These are phyloP conservation scores for Phytophthora hibernalis DNA, from an alignment of 352 stramenopile species.

Conservation along the genomic window DNA sequence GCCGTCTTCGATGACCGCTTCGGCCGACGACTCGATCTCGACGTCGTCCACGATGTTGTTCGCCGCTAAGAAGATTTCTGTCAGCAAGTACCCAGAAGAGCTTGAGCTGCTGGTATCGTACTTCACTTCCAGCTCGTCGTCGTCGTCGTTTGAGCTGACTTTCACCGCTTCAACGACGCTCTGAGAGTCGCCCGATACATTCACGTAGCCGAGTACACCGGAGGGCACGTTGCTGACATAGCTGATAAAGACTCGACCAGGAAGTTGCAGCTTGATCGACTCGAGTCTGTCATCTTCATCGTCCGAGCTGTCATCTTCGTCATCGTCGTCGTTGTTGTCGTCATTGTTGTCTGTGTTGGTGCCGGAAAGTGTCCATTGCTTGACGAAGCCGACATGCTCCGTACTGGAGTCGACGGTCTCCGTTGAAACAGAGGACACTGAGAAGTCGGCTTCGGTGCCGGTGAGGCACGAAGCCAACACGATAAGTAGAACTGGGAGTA, in stretches of 20 bases:
- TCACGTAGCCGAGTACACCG: constrained; percentile 40
- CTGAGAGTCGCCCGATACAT: constrained; percentile 32
- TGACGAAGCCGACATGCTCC: constrained; percentile 29
- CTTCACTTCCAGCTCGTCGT: constrained; percentile 34
- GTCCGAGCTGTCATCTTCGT: constrained; percentile 27
- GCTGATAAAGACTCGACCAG: constrained; percentile 38
- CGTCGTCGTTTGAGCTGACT: constrained; percentile 27
- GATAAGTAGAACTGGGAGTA: constrained; percentile 7
- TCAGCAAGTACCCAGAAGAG: constrained; percentile 29
- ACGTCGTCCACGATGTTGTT: constrained; percentile 32
- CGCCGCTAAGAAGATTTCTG: constrained; percentile 35
- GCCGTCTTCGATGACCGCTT: constrained; percentile 33
- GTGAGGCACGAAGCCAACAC: background rate
- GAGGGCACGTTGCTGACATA: constrained; percentile 22
- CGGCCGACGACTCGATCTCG: constrained; percentile 24
- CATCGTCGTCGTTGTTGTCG: constrained; percentile 19
- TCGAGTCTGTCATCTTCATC: constrained; percentile 33
- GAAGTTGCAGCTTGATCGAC: constrained; percentile 34
- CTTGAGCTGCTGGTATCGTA: constrained; percentile 18
- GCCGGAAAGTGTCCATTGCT: constrained; percentile 37
- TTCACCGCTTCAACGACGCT: constrained; percentile 27
- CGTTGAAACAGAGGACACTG: constrained; percentile 23
- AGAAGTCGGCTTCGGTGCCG: constrained; percentile 18
- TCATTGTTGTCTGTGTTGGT: constrained; percentile 18
- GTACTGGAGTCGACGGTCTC: constrained; percentile 26